Percentiles rank a stretch among this genome's conserved stretches.
These are phyloP conservation scores for Astrothelium subdiscretum DNA, from an alignment of 495 filamentous ascomycete genomes.

Conservation along the genomic window DNA sequence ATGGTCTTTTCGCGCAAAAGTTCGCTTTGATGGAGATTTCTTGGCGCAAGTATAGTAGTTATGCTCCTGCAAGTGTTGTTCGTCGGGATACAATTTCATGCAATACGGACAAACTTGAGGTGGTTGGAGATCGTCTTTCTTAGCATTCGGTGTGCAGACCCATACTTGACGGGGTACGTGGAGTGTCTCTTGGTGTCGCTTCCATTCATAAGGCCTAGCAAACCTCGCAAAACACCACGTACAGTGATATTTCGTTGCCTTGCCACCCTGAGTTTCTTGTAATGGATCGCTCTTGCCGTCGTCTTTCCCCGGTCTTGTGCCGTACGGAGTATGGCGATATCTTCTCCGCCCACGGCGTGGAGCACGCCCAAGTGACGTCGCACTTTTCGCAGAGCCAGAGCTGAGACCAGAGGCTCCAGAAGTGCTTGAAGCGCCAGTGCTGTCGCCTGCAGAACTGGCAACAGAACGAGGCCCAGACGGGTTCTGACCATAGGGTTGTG, in stretches of 20 bases:
- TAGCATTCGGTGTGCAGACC: neutral
- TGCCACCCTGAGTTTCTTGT: neutral
- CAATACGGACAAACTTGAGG: constrained; percentile 39
- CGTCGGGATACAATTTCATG: constrained; percentile 42
- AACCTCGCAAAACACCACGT: neutral
- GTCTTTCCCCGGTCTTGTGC: neutral
- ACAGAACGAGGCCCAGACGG: neutral
- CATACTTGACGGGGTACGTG: neutral
- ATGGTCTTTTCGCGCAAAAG: constrained; percentile 78
- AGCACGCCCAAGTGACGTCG: neutral
- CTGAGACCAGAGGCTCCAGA: neutral
- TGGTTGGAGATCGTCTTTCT: neutral
- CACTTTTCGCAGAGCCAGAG: neutral
- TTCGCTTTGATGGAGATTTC: constrained; percentile 51
- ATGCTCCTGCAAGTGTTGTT: constrained; percentile 56
- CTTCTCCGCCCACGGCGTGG: neutral
- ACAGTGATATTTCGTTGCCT: neutral
- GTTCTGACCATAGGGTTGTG: neutral
- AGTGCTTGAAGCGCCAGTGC: neutral
- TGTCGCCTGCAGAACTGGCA: neutral
- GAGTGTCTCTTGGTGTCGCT: neutral
- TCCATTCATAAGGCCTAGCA: neutral
- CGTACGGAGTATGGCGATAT: neutral
- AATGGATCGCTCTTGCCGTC: neutral
- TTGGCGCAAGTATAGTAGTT: constrained; percentile 61